Evolutionary conservation across 768 basidiomycete species (phyloP).

Genomic region (Gloeostereum incarnatum): DNA sequence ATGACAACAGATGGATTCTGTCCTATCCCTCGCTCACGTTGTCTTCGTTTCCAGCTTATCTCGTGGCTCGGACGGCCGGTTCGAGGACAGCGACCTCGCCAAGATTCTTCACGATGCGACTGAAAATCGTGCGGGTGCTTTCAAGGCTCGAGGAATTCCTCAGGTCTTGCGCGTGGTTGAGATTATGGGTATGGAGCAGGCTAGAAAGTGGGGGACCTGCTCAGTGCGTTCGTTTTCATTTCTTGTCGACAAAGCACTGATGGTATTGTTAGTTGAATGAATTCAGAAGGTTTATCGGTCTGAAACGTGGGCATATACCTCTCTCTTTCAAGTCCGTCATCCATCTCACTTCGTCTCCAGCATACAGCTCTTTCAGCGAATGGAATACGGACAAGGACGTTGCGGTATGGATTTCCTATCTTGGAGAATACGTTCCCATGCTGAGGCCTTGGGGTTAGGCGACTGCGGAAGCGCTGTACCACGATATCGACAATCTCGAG

Average conservation of each 20-base stretch:
- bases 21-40: neutral
- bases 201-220: conserved; percentile 45
- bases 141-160: conserved; percentile 38
- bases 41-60: conserved; percentile 10
- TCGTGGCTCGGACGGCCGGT: conserved; percentile 38
- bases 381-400: conserved; percentile 42
- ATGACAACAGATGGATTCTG: too few species aligned
- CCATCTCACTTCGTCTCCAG: conserved; percentile 11
- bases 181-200: conserved; percentile 46
- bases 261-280: conserved; percentile 32
- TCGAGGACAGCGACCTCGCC: conserved; percentile 44
- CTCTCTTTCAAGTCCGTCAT: neutral
- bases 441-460: conserved; percentile 10
- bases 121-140: conserved; percentile 33
- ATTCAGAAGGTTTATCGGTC: conserved; percentile 39
- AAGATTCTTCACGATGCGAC: conserved; percentile 36
- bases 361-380: conserved; percentile 39
- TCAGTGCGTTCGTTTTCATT: conserved; percentile 13
- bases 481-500: conserved; percentile 27
- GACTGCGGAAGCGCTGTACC: conserved; percentile 22
- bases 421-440: neutral
- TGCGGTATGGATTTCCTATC: conserved; percentile 19
- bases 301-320: conserved; percentile 23
- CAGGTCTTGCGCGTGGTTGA: conserved; percentile 39
- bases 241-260: neutral